Evolutionary conservation across 2,329 filamentous ascomycete species (phyloP), one percentile per base, ranked within the genome.

Genomic region (Helicocarpus griseus): DNA sequence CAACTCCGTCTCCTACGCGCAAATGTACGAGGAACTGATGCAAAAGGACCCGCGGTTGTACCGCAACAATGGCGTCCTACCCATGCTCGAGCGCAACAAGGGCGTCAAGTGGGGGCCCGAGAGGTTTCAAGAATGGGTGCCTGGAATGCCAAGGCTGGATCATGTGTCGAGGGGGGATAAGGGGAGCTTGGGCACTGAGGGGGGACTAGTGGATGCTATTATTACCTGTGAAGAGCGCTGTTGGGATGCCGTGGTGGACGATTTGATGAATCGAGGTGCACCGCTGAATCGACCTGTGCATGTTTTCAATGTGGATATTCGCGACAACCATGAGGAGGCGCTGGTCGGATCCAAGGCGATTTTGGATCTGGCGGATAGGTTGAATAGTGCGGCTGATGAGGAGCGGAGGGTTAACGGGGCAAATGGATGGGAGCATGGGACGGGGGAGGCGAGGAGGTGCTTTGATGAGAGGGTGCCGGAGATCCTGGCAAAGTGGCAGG

Each of bases 261-360:
- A 98, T 66, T 75, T 98, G 49, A 81, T 95, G 56, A 87, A 83
- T 61, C 81, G 94, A 56, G 93, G 91, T 6, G 82, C 86, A 0
- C 86, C 87, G 3, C 75, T 98, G 52, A 98, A 98, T 68, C 77
- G 89, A 2, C 90, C 93, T 0, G 93, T 98, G 0, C 93, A 98
- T 65, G 88, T 98, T 52, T 95, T 98, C 75, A 98, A 98, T 62
- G 86, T 98, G 50, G 93, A 98, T 66, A 98, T 98, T 64, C 91
- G 87, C 68, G 93, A 98, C 71, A 98, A 97, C 64, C 93, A 97
- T 64, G 91, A 98, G 67, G 93, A 98, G 69, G 93, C 93, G 0
- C 77, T 91, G 21, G 80, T 96, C 2, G 93, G 93, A 8, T 93
- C 93, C 1, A 82, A 85, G 59, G 93, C 88, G 41, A 98, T 98